Conservation (phyloP, 2,329 filamentous ascomycete species). For the Beauveria medogensis region DNA sequence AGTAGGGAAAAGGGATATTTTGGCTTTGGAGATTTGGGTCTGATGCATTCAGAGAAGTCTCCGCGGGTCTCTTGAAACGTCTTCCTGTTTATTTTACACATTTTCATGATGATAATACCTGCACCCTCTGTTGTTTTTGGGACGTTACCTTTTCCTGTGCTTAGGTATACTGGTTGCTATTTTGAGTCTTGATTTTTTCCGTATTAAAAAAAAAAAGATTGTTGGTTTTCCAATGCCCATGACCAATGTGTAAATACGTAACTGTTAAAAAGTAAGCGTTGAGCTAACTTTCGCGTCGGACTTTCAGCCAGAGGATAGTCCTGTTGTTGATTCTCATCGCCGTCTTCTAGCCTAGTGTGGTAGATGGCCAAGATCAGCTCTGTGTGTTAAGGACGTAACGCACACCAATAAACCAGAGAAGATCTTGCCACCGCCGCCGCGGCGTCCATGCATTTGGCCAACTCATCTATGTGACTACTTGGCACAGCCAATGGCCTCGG, state of each 20-base stretch:
- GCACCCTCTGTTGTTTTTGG: background rate
- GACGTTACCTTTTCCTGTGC: background rate
- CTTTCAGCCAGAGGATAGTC: no score
- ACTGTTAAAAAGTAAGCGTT: background rate
- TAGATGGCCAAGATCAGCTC: no score
- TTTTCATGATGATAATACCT: constrained; percentile 1
- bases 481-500: no score
- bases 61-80: background rate
- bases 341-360: no score
- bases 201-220: background rate
- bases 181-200: constrained; percentile 7
- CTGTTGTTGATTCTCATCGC: no score
- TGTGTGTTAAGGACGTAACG: no score
- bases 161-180: constrained; percentile 8
- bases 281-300: no score
- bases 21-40: background rate
- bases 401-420: no score
- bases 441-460: no score
- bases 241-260: no score
- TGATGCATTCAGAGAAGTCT: background rate
- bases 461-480: no score
- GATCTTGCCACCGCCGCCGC: no score
- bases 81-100: constrained; percentile 8
- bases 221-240: background rate
- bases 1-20: background rate